Conservation (phyloP, 345 rosid species). For the Salix arbutifolia region DNA sequence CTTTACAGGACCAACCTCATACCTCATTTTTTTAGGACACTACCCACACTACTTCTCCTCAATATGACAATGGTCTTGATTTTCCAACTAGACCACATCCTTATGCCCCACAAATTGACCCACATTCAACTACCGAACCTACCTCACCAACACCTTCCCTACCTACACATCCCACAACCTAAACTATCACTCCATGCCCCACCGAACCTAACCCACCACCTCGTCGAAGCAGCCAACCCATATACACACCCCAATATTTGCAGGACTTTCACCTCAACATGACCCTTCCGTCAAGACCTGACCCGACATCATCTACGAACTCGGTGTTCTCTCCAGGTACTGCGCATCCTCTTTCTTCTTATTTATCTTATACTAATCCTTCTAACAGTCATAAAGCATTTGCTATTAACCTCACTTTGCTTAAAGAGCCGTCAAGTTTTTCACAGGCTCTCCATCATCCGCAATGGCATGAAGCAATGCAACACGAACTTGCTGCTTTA, state of each 20-base stretch:
- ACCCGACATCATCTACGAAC: neutral
- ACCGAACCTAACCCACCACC: neutral
- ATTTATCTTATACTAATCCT: neutral
- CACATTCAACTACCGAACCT: too few species aligned
- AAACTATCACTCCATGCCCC: too few species aligned
- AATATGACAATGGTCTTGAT: too few species aligned
- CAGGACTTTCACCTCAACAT: neutral
- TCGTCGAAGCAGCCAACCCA: accelerated
- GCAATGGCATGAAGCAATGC: neutral
- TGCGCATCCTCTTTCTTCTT: neutral
- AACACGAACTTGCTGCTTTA: too few species aligned
- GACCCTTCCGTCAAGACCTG: neutral
- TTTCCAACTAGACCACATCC: too few species aligned
- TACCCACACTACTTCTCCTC: too few species aligned
- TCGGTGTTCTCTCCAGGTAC: neutral
- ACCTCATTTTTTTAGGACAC: too few species aligned
- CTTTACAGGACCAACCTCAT: too few species aligned
- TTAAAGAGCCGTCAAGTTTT: neutral
- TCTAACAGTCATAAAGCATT: neutral
- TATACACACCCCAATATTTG: too few species aligned
- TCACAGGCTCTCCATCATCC: neutral
- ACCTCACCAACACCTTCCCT: too few species aligned
- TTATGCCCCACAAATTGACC: too few species aligned
- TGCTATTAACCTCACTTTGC: neutral
- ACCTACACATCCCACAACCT: too few species aligned